These are phyloP conservation scores for Globomyces pollinis-pini DNA, from an alignment of 192 early-diverging fungal species.

Conservation along the genomic window DNA sequence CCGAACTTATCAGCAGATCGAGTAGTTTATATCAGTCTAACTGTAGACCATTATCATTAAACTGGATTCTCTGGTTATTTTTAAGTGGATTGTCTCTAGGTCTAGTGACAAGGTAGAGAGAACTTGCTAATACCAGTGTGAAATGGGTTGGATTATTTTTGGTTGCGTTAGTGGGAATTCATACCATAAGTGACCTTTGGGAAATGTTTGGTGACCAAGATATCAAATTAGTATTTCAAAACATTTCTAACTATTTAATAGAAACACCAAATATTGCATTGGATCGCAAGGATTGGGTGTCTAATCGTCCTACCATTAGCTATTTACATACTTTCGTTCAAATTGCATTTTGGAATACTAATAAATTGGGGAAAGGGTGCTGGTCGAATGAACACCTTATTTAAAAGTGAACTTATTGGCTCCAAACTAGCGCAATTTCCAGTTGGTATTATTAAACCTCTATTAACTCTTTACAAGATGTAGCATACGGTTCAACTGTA, in stretches of 20 bases:
- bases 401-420: constrained; percentile 40
- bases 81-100: constrained; percentile 31
- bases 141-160: constrained; percentile 53
- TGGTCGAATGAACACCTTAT: constrained; percentile 46
- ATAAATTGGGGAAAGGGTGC: constrained; percentile 27
- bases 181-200: constrained; percentile 43
- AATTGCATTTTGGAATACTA: constrained; percentile 39
- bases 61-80: constrained; percentile 40
- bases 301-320: constrained; percentile 39
- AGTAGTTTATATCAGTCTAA: constrained; percentile 16
- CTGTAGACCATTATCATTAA: constrained; percentile 32
- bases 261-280: constrained; percentile 52
- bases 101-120: constrained; percentile 48
- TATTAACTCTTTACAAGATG: constrained; percentile 26
- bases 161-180: constrained; percentile 39
- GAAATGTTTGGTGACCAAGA: constrained; percentile 28
- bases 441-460: constrained; percentile 32
- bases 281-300: constrained; percentile 35
- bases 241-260: constrained; percentile 32
- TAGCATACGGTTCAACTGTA: constrained; percentile 56
- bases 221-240: constrained; percentile 16
- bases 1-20: constrained; percentile 34
- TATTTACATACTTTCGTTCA: constrained; percentile 38
- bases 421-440: constrained; percentile 40
- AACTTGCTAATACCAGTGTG: too few relatives aligned